Percentiles rank a stretch among this genome's conserved stretches.
These are phyloP conservation scores for Fusarium anguioides DNA, from an alignment of 2,329 filamentous ascomycete species.

Conservation along the genomic window DNA sequence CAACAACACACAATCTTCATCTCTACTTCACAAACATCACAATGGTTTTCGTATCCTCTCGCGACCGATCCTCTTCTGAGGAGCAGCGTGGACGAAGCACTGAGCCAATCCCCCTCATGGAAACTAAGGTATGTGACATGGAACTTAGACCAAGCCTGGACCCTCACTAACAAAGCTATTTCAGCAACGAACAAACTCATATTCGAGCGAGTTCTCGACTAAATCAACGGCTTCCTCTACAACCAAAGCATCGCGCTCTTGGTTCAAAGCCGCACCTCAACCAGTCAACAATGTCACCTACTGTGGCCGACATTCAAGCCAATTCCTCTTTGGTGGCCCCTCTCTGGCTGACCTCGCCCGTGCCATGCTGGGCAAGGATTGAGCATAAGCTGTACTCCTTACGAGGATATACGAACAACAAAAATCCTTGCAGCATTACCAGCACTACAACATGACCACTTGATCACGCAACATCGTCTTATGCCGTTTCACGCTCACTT, in stretches of 20 bases:
- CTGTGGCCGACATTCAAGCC: constrained; percentile 65
- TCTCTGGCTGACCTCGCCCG: constrained; percentile 58
- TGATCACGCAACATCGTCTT: constrained; percentile 17
- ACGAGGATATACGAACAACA: constrained; percentile 8
- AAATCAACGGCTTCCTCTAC: constrained; percentile 43
- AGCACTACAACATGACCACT: constrained; percentile 6
- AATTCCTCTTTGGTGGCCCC: constrained; percentile 63
- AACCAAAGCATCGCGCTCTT: constrained; percentile 49
- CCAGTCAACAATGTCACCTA: constrained; percentile 65
- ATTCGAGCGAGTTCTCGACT: constrained; percentile 45
- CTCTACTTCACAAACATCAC: not conserved
- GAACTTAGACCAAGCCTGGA: constrained; percentile 6
- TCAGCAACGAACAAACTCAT: constrained; percentile 46
- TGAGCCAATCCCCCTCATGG: constrained; percentile 39
- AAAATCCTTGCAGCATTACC: constrained; percentile 11
- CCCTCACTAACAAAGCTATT: constrained; percentile 35
- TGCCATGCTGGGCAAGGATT: constrained; percentile 53
- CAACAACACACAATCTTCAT: not conserved
- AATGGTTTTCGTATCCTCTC: constrained; percentile 29
- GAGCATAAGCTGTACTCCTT: constrained; percentile 27
- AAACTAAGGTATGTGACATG: constrained; percentile 42
- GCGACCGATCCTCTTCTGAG: constrained; percentile 35
- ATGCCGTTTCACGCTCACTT: constrained; percentile 19
- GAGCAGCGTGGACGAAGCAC: constrained; percentile 38
- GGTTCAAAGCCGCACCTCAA: constrained; percentile 51